phyloP scores from a whole-genome alignment of 2,329 filamentous ascomycete genomes.

The Fusarium sp. region DNA sequence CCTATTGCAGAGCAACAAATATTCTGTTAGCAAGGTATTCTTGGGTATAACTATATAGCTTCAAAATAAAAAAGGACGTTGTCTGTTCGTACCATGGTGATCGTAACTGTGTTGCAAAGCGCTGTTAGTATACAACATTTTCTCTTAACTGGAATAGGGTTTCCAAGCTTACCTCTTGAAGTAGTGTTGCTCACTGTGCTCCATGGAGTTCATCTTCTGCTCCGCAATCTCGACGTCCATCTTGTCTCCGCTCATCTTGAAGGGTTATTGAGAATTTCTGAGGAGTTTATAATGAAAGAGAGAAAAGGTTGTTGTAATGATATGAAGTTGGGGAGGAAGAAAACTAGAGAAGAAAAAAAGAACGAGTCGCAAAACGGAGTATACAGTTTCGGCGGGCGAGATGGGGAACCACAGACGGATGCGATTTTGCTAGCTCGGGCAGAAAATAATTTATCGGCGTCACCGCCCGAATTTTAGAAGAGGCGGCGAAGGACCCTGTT shows the following conservation, averaged over 20 bases:
- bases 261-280: constrained; percentile 5
- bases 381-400: constrained; percentile 23
- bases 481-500: constrained; percentile 30
- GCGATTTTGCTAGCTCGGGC: constrained; percentile 45
- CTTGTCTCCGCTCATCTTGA: constrained; percentile 60
- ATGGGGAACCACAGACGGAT: constrained; percentile 34
- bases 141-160: background rate
- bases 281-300: constrained; percentile 1
- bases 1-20: constrained; percentile 64
- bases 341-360: constrained; percentile 14
- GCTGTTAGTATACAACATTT: constrained; percentile 50
- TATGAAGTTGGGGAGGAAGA: constrained; percentile 11
- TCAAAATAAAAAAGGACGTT: constrained; percentile 46
- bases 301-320: background rate
- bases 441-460: constrained; percentile 49
- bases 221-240: constrained; percentile 71
- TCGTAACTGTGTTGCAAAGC: constrained; percentile 76
- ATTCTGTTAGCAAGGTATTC: constrained; percentile 29
- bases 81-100: constrained; percentile 80
- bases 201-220: constrained; percentile 76
- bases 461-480: constrained; percentile 43
- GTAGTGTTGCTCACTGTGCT: constrained; percentile 98
- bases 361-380: constrained; percentile 34
- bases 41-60: constrained; percentile 1
- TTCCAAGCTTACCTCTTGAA: constrained; percentile 83